These are phyloP conservation scores for Gynochthodes officinalis DNA, from an alignment of 257 asterid genomes.

Conservation along the genomic window DNA sequence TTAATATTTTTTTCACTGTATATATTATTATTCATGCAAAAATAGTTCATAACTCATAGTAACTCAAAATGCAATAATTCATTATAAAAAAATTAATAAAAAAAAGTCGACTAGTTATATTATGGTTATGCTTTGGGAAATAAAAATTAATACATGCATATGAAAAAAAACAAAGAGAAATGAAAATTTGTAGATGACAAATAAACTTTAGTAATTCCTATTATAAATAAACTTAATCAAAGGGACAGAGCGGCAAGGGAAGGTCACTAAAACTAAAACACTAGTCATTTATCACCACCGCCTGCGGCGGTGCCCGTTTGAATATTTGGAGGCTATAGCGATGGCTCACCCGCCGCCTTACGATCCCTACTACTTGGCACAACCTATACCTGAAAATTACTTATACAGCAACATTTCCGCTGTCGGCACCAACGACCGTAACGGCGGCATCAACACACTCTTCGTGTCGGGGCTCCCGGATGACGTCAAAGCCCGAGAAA, in stretches of 20 bases:
- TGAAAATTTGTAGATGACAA: no score
- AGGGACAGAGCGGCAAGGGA: background rate
- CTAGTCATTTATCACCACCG: background rate
- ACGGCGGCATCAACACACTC: slow-evolving; percentile 65
- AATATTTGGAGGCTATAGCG: slow-evolving; percentile 2
- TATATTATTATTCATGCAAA: no score
- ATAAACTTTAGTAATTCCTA: no score
- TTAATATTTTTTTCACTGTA: no score
- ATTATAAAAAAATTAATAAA: no score
- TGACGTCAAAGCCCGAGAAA: slow-evolving; percentile 97
- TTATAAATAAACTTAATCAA: no score
- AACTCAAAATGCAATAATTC: no score
- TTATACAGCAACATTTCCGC: slow-evolving; percentile 26
- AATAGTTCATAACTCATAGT: no score
- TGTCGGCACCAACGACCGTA: slow-evolving; percentile 25
- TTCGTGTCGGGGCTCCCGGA: slow-evolving; percentile 96
- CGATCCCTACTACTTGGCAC: slow-evolving; percentile 61
- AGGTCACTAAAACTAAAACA: background rate
- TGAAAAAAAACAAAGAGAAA: no score
- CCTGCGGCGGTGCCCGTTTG: slow-evolving; percentile 9
- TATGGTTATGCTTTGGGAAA: no score
- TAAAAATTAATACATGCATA: no score
- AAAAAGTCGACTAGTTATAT: no score
- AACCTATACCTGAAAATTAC: slow-evolving; percentile 43
- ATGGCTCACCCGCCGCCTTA: slow-evolving; percentile 62